phyloP scores from a whole-genome alignment of 345 rosid genomes.

The Rhodamnia argentea region DNA sequence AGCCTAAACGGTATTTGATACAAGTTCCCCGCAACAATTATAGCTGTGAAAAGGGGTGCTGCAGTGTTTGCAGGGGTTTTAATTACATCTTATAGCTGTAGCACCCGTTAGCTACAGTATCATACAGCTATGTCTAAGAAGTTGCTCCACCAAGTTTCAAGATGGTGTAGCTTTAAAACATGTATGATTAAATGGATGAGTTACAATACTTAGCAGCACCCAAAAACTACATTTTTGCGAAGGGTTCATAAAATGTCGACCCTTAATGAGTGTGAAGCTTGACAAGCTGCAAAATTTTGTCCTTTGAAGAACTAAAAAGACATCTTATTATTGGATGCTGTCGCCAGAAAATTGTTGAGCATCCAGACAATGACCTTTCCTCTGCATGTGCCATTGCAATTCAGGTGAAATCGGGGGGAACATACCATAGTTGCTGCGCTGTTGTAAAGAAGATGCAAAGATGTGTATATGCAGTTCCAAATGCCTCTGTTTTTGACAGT shows the following conservation, averaged over 20 bases:
- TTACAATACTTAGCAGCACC: background rate
- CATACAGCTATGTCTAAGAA: background rate
- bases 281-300: background rate
- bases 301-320: background rate
- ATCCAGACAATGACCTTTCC: background rate
- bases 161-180: background rate
- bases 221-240: background rate
- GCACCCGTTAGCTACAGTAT: background rate
- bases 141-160: background rate
- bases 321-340: background rate
- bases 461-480: conserved; percentile 85
- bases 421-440: conserved; percentile 77
- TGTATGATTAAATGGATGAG: background rate
- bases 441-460: conserved; percentile 77
- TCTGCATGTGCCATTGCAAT: conserved; percentile 1
- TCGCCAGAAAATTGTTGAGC: background rate
- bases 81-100: background rate
- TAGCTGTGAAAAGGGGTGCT: background rate
- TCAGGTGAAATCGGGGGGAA: conserved; percentile 74
- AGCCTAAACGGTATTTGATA: background rate
- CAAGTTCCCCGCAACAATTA: background rate
- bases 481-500: conserved; percentile 40
- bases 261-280: background rate
- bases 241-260: background rate
- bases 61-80: background rate